phyloP scores from a whole-genome alignment of 1,139 yeast species.

The Yamadazyma sp. region DNA sequence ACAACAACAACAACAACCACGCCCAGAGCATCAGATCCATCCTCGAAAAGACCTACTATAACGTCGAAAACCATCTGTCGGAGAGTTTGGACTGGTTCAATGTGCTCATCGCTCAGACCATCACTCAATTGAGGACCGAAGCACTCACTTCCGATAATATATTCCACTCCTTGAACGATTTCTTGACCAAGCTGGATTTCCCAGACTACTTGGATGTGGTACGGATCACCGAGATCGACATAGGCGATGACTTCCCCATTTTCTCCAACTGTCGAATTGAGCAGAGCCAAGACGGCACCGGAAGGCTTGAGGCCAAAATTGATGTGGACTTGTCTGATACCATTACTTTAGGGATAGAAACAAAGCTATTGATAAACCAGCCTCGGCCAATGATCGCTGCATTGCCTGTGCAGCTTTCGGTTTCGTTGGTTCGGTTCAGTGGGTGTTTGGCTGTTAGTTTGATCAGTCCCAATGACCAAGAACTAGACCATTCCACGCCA shows the following conservation, averaged over 20 bases:
- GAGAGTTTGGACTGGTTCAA: conserved; percentile 98
- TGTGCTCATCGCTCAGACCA: conserved; percentile 87
- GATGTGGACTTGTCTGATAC: conserved; percentile 93
- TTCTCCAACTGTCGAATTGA: conserved; percentile 88
- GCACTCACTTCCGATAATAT: conserved; percentile 84
- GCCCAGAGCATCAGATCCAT: conserved; percentile 40
- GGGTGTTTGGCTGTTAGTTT: conserved; percentile 86
- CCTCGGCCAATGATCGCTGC: conserved; percentile 86
- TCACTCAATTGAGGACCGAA: conserved; percentile 82
- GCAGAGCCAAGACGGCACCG: conserved; percentile 49
- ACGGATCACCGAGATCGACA: conserved; percentile 80
- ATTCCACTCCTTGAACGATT: conserved; percentile 68
- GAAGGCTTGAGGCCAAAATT: conserved; percentile 82
- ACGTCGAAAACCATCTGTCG: conserved; percentile 81
- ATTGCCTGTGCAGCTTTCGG: conserved; percentile 78
- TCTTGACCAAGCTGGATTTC: conserved; percentile 47
- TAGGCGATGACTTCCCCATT: conserved; percentile 95
- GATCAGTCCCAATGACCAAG: conserved; percentile 50
- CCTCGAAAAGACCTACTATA: conserved; percentile 87
- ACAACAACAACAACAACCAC: conserved; percentile 19
- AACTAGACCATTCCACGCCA: conserved; percentile 15
- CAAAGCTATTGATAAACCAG: conserved; percentile 75
- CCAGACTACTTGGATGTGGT: conserved; percentile 84
- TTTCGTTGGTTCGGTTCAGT: conserved; percentile 88
- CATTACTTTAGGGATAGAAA: conserved; percentile 84